Conservation (phyloP, 2,329 filamentous ascomycete genomes). For the Lachnellula arida region DNA sequence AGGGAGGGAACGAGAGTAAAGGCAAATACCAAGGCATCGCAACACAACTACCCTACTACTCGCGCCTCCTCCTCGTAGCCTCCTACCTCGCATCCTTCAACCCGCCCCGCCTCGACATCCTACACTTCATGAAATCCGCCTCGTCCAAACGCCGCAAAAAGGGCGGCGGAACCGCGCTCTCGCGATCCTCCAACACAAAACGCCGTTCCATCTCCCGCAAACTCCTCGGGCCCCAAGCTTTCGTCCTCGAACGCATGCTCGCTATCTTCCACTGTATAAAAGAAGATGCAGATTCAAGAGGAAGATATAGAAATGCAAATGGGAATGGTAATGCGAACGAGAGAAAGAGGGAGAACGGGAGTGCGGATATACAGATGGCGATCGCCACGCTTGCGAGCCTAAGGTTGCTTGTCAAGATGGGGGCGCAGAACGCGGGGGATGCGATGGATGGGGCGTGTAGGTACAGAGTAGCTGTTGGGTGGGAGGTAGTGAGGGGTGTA, state of each 20-base stretch:
- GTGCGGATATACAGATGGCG: conserved; percentile 54
- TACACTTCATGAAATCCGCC: conserved; percentile 59
- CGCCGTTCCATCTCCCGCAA: conserved; percentile 72
- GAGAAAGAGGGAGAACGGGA: conserved; percentile 27
- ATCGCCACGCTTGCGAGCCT: conserved; percentile 71
- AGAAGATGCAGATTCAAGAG: conserved; percentile 33
- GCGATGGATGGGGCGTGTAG: conserved; percentile 63
- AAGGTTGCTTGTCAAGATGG: conserved; percentile 62
- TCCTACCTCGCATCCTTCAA: conserved; percentile 82
- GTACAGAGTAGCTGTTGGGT: conserved; percentile 75
- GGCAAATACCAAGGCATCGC: conserved; percentile 40
- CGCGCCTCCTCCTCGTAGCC: conserved; percentile 68
- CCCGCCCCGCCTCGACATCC: conserved; percentile 64
- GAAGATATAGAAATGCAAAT: conserved; percentile 15
- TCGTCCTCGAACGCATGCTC: conserved; percentile 72
- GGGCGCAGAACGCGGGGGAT: conserved; percentile 49
- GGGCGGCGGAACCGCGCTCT: conserved; percentile 41
- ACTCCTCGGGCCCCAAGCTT: conserved; percentile 70
- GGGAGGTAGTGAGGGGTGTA: conserved; percentile 68
- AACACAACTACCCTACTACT: conserved; percentile 60
- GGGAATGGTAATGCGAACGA: not conserved
- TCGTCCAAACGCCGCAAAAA: conserved; percentile 34
- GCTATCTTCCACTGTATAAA: conserved; percentile 70
- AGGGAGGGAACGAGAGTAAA: not conserved
- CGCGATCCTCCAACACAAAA: conserved; percentile 36